A percentile compares a stretch with the other conserved stretches of the same genome.
phyloP scores from a whole-genome alignment of 2,329 filamentous ascomycete genomes.

The Chaetomiaceae sp. region DNA sequence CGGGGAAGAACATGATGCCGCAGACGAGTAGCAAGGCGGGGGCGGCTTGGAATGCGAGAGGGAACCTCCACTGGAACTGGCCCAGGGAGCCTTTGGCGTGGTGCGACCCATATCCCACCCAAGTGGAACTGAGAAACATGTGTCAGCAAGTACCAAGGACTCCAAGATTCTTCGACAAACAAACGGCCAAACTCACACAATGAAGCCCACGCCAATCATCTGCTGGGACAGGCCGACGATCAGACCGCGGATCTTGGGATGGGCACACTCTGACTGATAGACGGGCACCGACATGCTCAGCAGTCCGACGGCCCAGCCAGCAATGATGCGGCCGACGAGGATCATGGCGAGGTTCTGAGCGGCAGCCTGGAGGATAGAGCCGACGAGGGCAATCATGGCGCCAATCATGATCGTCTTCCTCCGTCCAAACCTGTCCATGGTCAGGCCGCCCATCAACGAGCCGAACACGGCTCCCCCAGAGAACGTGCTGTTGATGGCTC shows the following conservation, averaged over 20 bases:
- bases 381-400: slow-evolving; percentile 53
- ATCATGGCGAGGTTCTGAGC: slow-evolving; percentile 54
- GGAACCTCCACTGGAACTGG: slow-evolving; percentile 34
- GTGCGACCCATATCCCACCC: slow-evolving; percentile 31
- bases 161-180: no score
- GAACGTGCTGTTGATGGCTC: slow-evolving; percentile 61
- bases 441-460: slow-evolving; percentile 48
- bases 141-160: no score
- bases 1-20: slow-evolving; percentile 32
- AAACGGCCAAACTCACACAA: slow-evolving; percentile 29
- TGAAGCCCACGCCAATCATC: slow-evolving; percentile 43
- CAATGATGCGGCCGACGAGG: slow-evolving; percentile 51
- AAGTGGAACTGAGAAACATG: slow-evolving; percentile 36
- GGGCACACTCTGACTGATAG: slow-evolving; percentile 51
- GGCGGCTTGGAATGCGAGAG: slow-evolving; percentile 35
- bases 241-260: slow-evolving; percentile 49
- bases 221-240: slow-evolving; percentile 50
- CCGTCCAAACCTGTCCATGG: slow-evolving; percentile 58
- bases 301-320: slow-evolving; percentile 53
- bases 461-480: slow-evolving; percentile 51
- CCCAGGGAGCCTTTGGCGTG: slow-evolving; percentile 13
- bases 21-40: slow-evolving; percentile 32
- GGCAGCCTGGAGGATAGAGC: slow-evolving; percentile 54
- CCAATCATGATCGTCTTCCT: slow-evolving; percentile 56
- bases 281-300: slow-evolving; percentile 52